Conservation (phyloP, 2,329 filamentous ascomycete genomes). For the Aspergillus intermedius region DNA sequence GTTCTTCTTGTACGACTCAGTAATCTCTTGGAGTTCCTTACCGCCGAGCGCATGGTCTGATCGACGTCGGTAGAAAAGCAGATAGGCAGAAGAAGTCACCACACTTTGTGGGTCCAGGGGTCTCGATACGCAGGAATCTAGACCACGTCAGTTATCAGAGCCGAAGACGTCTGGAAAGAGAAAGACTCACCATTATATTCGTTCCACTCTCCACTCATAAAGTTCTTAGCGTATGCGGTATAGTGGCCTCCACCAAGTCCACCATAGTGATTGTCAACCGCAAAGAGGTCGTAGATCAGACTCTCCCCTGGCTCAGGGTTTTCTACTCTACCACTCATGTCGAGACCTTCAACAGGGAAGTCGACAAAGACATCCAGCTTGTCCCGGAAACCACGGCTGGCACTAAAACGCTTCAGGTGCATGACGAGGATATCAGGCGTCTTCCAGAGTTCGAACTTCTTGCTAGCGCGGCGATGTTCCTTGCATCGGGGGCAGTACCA, state of each 20-base stretch:
- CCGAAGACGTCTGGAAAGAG: neutral
- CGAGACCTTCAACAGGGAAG: conserved; percentile 81
- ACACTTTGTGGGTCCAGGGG: conserved; percentile 55
- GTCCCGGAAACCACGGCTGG: conserved; percentile 71
- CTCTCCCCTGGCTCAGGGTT: conserved; percentile 73
- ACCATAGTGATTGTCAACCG: conserved; percentile 92
- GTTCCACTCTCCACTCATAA: conserved; percentile 84
- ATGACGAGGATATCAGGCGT: conserved; percentile 90
- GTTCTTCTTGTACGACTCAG: conserved; percentile 54
- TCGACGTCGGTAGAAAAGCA: conserved; percentile 90
- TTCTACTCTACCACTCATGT: conserved; percentile 73
- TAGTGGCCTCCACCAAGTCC: conserved; percentile 93
- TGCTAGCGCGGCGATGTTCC: conserved; percentile 82
- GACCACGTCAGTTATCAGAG: neutral
- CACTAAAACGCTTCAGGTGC: conserved; percentile 92
- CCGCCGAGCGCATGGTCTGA: conserved; percentile 73
- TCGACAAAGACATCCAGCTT: conserved; percentile 89
- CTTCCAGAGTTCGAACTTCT: conserved; percentile 97
- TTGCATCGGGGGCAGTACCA: conserved; percentile 98
- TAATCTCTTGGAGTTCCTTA: conserved; percentile 63
- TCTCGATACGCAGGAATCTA: conserved; percentile 68
- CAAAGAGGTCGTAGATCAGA: conserved; percentile 86
- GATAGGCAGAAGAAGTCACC: conserved; percentile 73
- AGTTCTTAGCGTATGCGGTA: conserved; percentile 90
- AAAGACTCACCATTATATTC: conserved; percentile 78